Evolutionary conservation across 75 land plant genomes (phyloP).

Genomic region (Cryptomeria japonica): DNA sequence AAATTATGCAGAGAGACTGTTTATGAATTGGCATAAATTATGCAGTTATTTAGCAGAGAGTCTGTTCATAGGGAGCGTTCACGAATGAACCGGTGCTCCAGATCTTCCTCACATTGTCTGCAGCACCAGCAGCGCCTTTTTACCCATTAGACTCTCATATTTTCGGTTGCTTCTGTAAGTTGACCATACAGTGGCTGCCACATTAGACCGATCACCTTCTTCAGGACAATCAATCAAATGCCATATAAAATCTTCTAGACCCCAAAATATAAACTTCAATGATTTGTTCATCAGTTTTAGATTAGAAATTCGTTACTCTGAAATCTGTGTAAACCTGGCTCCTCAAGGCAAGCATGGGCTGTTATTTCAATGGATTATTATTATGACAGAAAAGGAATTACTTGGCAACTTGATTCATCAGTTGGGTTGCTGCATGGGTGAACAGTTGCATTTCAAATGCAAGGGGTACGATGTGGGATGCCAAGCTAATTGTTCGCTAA

Average conservation of each 20-base stretch:
- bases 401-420: background rate
- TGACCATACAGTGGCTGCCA: slow-evolving; percentile 16
- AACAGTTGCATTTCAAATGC: background rate
- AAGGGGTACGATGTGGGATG: background rate
- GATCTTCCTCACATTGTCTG: too few species aligned
- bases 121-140: too few species aligned
- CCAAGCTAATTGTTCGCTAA: too few species aligned
- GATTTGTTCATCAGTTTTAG: background rate
- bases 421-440: background rate
- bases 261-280: background rate
- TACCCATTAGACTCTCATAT: background rate
- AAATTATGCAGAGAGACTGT: too few species aligned
- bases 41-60: too few species aligned
- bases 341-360: background rate
- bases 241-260: too few species aligned
- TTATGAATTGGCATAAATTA: too few species aligned
- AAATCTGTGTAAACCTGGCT: background rate
- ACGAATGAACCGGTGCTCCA: too few species aligned
- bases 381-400: background rate
- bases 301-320: background rate
- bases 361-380: background rate
- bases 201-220: slow-evolving; percentile 14
- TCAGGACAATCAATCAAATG: background rate
- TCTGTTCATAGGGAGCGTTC: too few species aligned
- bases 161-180: slow-evolving; percentile 16